Evolutionary conservation across 768 basidiomycete species (phyloP).

Genomic region (Strobilomyces confusus): DNA sequence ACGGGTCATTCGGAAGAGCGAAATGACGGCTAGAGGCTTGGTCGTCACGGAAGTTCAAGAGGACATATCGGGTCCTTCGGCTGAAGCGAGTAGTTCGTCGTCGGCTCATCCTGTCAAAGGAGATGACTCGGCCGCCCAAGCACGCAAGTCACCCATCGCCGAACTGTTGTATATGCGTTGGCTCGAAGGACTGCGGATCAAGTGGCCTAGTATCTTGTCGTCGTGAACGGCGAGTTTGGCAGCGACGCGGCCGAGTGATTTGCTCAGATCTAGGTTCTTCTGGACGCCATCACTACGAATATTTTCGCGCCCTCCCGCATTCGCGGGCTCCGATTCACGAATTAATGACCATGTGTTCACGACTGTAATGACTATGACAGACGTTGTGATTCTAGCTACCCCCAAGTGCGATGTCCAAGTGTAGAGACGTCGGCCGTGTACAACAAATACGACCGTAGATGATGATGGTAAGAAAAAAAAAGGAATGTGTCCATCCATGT

Average conservation of each 20-base stretch:
- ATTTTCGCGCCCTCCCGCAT: background rate
- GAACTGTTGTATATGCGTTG: slow-evolving; percentile 97
- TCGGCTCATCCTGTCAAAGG: slow-evolving; percentile 30
- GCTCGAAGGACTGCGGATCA: slow-evolving; percentile 87
- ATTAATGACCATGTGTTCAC: slow-evolving; percentile 12
- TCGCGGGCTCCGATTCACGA: background rate
- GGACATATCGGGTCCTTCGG: slow-evolving; percentile 53
- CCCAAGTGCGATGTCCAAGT: background rate
- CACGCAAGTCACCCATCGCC: slow-evolving; percentile 83
- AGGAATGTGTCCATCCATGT: slow-evolving; percentile 11
- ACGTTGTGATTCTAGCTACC: no score
- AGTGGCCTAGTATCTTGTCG: slow-evolving; percentile 75
- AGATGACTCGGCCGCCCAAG: slow-evolving; percentile 39
- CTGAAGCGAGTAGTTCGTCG: slow-evolving; percentile 30
- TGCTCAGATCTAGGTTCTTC: background rate
- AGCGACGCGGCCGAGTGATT: background rate
- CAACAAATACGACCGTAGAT: slow-evolving; percentile 4
- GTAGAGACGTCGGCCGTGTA: background rate
- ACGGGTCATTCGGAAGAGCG: slow-evolving; percentile 72
- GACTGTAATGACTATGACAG: slow-evolving; percentile 7
- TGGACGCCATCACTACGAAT: slow-evolving; percentile 1
- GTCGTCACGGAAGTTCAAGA: slow-evolving; percentile 81
- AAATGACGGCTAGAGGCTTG: slow-evolving; percentile 81
- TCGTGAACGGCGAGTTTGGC: slow-evolving; percentile 9
- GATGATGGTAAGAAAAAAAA: background rate